phyloP scores from a whole-genome alignment of 805 yeast species.

The Myxozyma mucilagina region DNA sequence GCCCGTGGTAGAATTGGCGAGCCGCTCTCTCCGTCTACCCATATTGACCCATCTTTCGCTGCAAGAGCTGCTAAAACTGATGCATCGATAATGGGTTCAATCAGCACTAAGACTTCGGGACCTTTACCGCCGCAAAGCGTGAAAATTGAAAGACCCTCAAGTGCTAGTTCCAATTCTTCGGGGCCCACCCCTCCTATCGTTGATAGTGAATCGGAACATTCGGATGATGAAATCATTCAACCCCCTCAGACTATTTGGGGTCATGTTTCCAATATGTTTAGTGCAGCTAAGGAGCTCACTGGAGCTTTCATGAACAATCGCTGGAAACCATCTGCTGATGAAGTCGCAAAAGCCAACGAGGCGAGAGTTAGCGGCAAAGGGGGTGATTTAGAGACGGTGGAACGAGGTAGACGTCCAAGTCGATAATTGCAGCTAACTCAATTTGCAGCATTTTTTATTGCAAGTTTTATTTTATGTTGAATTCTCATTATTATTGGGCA shows the following conservation, averaged over 20 bases:
- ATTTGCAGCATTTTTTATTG: background rate
- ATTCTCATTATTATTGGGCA: slow-evolving; percentile 8
- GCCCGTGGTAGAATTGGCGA: slow-evolving; percentile 27
- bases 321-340: slow-evolving; percentile 2
- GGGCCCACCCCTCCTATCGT: slow-evolving; percentile 9
- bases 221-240: slow-evolving; percentile 7
- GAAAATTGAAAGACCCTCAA: background rate
- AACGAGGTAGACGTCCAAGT: slow-evolving; percentile 1
- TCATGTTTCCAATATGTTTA: slow-evolving; percentile 9
- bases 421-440: background rate
- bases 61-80: background rate
- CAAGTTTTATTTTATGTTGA: background rate
- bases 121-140: background rate
- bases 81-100: background rate
- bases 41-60: background rate
- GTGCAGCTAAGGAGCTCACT: slow-evolving; percentile 20
- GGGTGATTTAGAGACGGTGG: background rate
- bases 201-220: slow-evolving; percentile 5
- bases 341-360: background rate
- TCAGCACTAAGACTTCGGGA: background rate
- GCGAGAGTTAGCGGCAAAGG: background rate
- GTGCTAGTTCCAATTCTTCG: slow-evolving; percentile 1
- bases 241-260: slow-evolving; percentile 18
- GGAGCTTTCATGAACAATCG: slow-evolving; percentile 21
- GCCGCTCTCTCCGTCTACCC: slow-evolving; percentile 11